A percentile compares a stretch with the other conserved stretches of the same genome.
phyloP scores from a whole-genome alignment of 2,329 filamentous ascomycete genomes.

The Diaporthe sp. region DNA sequence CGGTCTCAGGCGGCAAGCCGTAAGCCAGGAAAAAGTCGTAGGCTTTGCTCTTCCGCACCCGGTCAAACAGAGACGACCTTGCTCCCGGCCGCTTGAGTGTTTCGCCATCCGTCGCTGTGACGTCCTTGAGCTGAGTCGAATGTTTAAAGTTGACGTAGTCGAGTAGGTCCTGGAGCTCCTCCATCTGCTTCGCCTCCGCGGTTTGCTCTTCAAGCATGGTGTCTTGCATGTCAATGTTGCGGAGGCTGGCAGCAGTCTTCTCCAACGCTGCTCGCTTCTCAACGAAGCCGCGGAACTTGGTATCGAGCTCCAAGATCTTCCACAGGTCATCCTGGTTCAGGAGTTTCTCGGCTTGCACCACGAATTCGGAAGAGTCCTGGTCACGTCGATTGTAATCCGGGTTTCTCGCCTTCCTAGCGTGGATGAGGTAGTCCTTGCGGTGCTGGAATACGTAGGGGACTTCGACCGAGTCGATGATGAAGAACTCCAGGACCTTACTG shows the following conservation, averaged over 20 bases:
- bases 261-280: constrained; percentile 92
- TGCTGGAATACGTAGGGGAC: constrained; percentile 99
- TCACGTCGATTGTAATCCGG: constrained; percentile 69
- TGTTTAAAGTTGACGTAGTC: constrained; percentile 98
- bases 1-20: constrained; percentile 87
- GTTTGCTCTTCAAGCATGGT: constrained; percentile 84
- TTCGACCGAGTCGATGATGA: constrained; percentile 93
- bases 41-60: constrained; percentile 81
- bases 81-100: constrained; percentile 83
- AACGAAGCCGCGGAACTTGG: constrained; percentile 92
- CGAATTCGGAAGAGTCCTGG: constrained; percentile 76
- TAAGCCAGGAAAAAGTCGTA: constrained; percentile 89
- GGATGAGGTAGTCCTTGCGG: constrained; percentile 96
- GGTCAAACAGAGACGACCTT: constrained; percentile 83
- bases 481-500: constrained; percentile 92
- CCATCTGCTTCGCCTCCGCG: constrained; percentile 83
- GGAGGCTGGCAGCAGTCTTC: constrained; percentile 80
- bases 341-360: constrained; percentile 85
- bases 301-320: constrained; percentile 93
- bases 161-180: constrained; percentile 95
- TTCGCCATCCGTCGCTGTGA: constrained; percentile 72
- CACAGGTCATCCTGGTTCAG: constrained; percentile 93
- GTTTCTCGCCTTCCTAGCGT: constrained; percentile 78
- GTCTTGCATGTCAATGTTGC: constrained; percentile 73
- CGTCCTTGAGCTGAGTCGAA: constrained; percentile 82